Evolutionary conservation across 306 rosid species (phyloP).

Genomic region (Benincasa hispida): DNA sequence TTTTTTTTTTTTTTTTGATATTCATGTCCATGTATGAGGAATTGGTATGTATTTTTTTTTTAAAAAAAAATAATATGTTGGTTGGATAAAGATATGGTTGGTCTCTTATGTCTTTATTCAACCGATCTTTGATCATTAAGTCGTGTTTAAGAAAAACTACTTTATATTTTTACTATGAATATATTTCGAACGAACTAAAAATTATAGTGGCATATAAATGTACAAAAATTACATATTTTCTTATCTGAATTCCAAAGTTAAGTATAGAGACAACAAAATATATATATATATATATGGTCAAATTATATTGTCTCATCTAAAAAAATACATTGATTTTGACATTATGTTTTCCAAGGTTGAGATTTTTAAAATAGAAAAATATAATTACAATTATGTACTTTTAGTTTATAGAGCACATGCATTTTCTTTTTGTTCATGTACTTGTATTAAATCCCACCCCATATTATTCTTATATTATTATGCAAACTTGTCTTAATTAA

Average conservation of each 20-base stretch:
- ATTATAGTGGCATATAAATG: too few relatives aligned
- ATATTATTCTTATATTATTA: background rate
- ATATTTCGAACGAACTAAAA: background rate
- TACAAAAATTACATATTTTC: background rate
- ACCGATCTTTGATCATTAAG: background rate
- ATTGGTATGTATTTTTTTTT: background rate
- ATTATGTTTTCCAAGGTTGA: background rate
- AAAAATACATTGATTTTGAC: background rate
- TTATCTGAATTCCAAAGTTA: background rate
- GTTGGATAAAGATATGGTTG: background rate
- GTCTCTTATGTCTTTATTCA: background rate
- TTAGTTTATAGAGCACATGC: background rate
- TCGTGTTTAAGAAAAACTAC: background rate
- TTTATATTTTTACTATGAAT: background rate
- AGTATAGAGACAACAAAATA: background rate
- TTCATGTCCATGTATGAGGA: background rate
- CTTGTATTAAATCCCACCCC: background rate
- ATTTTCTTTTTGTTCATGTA: background rate
- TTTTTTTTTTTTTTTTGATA: background rate
- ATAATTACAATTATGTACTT: background rate
- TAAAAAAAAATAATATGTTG: background rate
- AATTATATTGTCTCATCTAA: background rate
- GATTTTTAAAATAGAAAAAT: background rate
- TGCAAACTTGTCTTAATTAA: background rate
- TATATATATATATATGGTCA: background rate